phyloP scores from a whole-genome alignment of 352 stramenopile genomes.

The Globisporangium alternatum region DNA sequence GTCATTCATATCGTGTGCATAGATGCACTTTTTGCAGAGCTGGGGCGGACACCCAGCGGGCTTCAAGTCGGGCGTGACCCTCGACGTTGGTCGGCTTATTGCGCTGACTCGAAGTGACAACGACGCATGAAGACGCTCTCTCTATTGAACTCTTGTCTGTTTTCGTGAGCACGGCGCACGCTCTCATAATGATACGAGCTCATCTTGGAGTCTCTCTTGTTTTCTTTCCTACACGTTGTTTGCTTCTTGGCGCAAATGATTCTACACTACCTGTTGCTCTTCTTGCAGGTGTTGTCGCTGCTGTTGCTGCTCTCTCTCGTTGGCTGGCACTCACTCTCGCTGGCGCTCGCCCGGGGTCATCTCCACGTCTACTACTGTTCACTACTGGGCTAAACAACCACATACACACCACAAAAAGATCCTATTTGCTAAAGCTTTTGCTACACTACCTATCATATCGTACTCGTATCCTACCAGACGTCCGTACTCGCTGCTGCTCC shows the following conservation, averaged over 20 bases:
- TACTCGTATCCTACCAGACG: conserved; percentile 14
- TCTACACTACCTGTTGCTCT: conserved; percentile 1
- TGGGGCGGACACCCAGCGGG: background rate
- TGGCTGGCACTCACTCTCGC: too few relatives aligned
- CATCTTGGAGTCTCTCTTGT: conserved; percentile 1
- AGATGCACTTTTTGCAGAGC: background rate
- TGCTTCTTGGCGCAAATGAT: conserved; percentile 8
- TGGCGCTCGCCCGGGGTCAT: background rate
- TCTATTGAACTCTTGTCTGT: background rate
- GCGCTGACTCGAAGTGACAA: conserved; percentile 2
- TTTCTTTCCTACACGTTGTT: conserved; percentile 7
- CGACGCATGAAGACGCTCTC: background rate
- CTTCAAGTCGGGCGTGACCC: background rate
- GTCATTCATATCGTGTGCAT: background rate
- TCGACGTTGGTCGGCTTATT: background rate
- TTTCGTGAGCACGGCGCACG: background rate
- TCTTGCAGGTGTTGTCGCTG: background rate
- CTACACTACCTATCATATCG: conserved; percentile 24
- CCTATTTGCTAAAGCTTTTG: conserved; percentile 18
- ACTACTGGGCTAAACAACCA: conserved; percentile 11
- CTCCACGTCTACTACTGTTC: conserved; percentile 13
- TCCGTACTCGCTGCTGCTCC: conserved; percentile 6
- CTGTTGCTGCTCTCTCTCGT: conserved; percentile 14
- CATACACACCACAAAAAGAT: conserved; percentile 19
- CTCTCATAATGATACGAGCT: conserved; percentile 3